A percentile compares a stretch with the other conserved stretches of the same genome.
Evolutionary conservation across 2,329 filamentous ascomycete genomes (phyloP).

Genomic region (Exophiala dermatitidis): DNA sequence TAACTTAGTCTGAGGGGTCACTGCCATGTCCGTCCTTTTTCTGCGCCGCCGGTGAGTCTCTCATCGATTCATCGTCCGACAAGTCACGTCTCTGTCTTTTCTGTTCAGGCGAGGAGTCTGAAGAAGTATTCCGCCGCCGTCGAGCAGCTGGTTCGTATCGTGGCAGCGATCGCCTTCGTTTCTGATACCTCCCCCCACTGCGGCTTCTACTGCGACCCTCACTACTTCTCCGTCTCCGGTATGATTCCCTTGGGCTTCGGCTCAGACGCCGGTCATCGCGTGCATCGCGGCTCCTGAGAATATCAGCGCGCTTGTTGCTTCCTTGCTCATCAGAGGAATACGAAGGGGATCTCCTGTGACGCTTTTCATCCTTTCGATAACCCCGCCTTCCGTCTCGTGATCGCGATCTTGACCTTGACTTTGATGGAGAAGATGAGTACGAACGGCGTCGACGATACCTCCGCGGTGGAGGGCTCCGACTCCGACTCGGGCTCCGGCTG

Average conservation of each 20-base stretch:
- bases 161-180: slow-evolving; percentile 40
- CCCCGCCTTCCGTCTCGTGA: slow-evolving; percentile 32
- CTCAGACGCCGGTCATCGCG: slow-evolving; percentile 40
- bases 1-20: slow-evolving; percentile 30
- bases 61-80: slow-evolving; percentile 14
- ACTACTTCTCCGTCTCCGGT: slow-evolving; percentile 31
- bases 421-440: slow-evolving; percentile 34
- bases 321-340: slow-evolving; percentile 37
- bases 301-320: slow-evolving; percentile 44
- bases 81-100: slow-evolving; percentile 38
- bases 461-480: slow-evolving; percentile 28
- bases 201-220: slow-evolving; percentile 28
- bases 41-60: slow-evolving; percentile 4
- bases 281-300: slow-evolving; percentile 40
- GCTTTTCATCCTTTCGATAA: slow-evolving; percentile 29
- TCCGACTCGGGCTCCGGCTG: slow-evolving; percentile 1
- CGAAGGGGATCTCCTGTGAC: slow-evolving; percentile 41
- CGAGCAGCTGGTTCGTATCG: slow-evolving; percentile 40
- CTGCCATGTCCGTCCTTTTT: slow-evolving; percentile 6
- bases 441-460: slow-evolving; percentile 31
- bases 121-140: slow-evolving; percentile 38
- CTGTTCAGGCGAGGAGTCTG: slow-evolving; percentile 37
- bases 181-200: slow-evolving; percentile 33
- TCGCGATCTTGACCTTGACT: slow-evolving; percentile 31
- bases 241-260: slow-evolving; percentile 33